phyloP scores from a whole-genome alignment of 164 flowering plant genomes.

The Magnolia changhungtana region DNA sequence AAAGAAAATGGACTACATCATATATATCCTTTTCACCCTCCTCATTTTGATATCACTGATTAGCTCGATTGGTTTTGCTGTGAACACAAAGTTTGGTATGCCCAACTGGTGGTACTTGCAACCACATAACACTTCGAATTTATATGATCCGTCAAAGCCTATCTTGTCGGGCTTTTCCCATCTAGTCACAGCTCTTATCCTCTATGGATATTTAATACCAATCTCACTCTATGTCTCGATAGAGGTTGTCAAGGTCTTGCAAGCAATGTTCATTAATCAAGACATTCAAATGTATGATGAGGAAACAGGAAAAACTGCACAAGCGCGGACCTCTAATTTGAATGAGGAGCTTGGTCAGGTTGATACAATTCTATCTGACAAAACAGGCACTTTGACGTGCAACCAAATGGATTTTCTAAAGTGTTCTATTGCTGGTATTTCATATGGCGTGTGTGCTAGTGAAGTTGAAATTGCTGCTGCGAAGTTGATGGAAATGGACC shows the following conservation, averaged over 20 bases:
- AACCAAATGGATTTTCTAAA: conserved; percentile 96
- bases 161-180: conserved; percentile 57
- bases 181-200: conserved; percentile 67
- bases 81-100: conserved; percentile 36
- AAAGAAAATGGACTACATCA: conserved; percentile 59
- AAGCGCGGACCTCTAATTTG: conserved; percentile 79
- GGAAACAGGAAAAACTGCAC: conserved; percentile 65
- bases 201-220: conserved; percentile 75
- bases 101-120: conserved; percentile 75
- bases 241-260: conserved; percentile 83
- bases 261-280: conserved; percentile 69
- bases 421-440: conserved; percentile 86
- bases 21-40: conserved; percentile 54
- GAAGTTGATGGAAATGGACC: conserved; percentile 62
- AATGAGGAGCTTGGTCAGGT: conserved; percentile 94
- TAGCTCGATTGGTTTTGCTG: conserved; percentile 69
- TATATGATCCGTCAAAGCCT: conserved; percentile 50
- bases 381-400: conserved; percentile 89
- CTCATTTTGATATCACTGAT: conserved; percentile 55
- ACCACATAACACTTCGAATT: conserved; percentile 50
- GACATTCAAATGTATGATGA: conserved; percentile 77
- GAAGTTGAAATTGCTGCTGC: conserved; percentile 94
- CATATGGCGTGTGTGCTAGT: conserved; percentile 75
- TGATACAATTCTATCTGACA: conserved; percentile 82
- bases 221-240: conserved; percentile 83